Conservation (phyloP, 176 grass and related monocot species). For the sorghum (Sorghum bicolor) region Sorghum_bicolor_NCBIv3 NC_012873.2:48933001-48933500, state of each 20-base stretch:
- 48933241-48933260: not conserved
- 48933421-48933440: too few species aligned
- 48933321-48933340: not conserved
- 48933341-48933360: not conserved
- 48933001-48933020: constrained; percentile 21
- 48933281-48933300: not conserved
- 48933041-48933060: not conserved
- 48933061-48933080: not conserved
- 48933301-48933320: not conserved
- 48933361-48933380: too few species aligned
- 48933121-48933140: not conserved
- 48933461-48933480: not conserved
- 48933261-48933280: not conserved
- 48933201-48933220: not conserved
- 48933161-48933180: not conserved
- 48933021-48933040: not conserved
- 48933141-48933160: constrained; percentile 17
- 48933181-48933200: not conserved
- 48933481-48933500: not conserved
- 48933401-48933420: not conserved
- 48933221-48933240: not conserved
- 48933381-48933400: not conserved
- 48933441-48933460: not conserved
- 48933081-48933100: constrained; percentile 26
- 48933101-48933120: constrained; percentile 22